These are phyloP conservation scores for Plectosphaerella plurivora DNA, from an alignment of 2,329 filamentous ascomycete species.

Conservation along the genomic window DNA sequence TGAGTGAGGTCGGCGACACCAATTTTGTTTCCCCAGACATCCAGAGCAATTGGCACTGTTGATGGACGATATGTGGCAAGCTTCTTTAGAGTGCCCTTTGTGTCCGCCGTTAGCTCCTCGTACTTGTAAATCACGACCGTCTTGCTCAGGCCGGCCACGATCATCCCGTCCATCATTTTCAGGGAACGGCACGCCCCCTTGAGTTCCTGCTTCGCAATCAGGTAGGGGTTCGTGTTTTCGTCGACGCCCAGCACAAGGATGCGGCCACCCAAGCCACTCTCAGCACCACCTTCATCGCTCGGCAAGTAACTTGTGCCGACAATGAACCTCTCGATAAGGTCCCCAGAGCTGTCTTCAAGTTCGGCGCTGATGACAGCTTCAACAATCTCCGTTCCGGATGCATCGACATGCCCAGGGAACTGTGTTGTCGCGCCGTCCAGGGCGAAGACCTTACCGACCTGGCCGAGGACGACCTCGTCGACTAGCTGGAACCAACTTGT, in stretches of 20 bases:
- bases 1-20: constrained; percentile 93
- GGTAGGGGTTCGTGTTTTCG: constrained; percentile 65
- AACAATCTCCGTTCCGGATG: constrained; percentile 60
- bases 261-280: constrained; percentile 53
- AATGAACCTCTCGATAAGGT: constrained; percentile 72
- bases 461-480: constrained; percentile 82
- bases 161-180: constrained; percentile 67
- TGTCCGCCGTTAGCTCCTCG: constrained; percentile 46
- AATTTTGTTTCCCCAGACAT: constrained; percentile 69
- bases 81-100: constrained; percentile 58
- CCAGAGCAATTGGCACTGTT: constrained; percentile 78
- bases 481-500: constrained; percentile 82
- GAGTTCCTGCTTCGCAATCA: constrained; percentile 64
- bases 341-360: constrained; percentile 54
- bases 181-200: constrained; percentile 80
- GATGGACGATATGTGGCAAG: constrained; percentile 74
- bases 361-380: constrained; percentile 79
- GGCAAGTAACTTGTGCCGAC: constrained; percentile 79
- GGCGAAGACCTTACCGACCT: constrained; percentile 64
- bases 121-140: constrained; percentile 64
- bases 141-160: constrained; percentile 87
- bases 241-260: constrained; percentile 84
- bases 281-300: constrained; percentile 29
- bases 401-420: not conserved
- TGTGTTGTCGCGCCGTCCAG: constrained; percentile 35